These are phyloP conservation scores for Aureobasidium mangrovei DNA, from an alignment of 2,329 filamentous ascomycete species.

Conservation along the genomic window DNA sequence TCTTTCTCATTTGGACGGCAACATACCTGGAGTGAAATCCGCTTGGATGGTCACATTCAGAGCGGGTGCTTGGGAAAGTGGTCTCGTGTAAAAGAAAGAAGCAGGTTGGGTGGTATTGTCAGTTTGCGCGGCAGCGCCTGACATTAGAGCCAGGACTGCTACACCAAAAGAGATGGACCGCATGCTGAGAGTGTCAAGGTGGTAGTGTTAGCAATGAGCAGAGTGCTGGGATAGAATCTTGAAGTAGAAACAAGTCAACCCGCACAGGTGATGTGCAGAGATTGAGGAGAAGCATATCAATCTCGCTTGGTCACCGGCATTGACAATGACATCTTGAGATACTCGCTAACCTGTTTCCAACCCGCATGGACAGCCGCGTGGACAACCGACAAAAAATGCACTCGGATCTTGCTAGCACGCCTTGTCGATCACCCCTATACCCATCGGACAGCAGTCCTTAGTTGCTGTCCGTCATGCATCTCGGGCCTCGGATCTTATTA, in stretches of 20 bases:
- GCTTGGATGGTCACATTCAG: conserved; percentile 19
- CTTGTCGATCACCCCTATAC: too few species aligned
- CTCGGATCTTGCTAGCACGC: too few species aligned
- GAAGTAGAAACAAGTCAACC: background rate
- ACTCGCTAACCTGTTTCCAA: too few species aligned
- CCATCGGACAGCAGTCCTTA: too few species aligned
- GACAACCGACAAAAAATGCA: too few species aligned
- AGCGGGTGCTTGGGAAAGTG: conserved; percentile 18
- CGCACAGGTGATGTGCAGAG: background rate
- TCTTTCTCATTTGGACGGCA: background rate
- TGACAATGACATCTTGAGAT: too few species aligned
- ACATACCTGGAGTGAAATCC: conserved; percentile 4
- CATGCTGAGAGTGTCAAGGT: background rate
- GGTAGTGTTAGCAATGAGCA: background rate
- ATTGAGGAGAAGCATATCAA: too few species aligned
- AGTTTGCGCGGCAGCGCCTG: background rate
- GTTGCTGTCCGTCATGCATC: too few species aligned
- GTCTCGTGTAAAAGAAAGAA: conserved; percentile 21
- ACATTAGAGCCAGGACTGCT: background rate
- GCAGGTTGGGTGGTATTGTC: conserved; percentile 16
- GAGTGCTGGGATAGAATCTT: background rate
- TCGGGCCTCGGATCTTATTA: too few species aligned
- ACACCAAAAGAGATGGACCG: background rate
- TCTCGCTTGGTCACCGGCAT: too few species aligned
- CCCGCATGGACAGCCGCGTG: too few species aligned